These are phyloP conservation scores for Dujonia santamariae DNA, from an alignment of 1,139 yeast genomes.

Conservation along the genomic window DNA sequence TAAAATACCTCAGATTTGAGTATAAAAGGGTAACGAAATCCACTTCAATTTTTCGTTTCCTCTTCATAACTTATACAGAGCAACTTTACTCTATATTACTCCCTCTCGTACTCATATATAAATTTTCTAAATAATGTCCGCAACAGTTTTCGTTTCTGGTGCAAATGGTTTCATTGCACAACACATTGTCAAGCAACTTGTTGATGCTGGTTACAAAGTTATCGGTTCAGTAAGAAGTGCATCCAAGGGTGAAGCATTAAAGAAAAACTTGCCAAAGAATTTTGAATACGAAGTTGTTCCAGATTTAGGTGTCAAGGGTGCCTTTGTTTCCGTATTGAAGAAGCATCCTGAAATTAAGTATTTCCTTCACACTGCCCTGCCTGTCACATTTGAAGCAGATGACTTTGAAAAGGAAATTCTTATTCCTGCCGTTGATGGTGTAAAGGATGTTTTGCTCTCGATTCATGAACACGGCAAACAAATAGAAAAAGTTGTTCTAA, in stretches of 20 bases:
- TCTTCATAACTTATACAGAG: no score
- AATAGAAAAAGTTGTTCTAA: conserved; percentile 25
- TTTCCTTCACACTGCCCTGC: conserved; percentile 61
- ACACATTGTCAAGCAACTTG: conserved; percentile 21
- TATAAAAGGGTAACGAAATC: no score
- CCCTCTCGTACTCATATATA: no score
- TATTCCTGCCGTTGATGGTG: conserved; percentile 50
- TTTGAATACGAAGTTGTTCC: conserved; percentile 46
- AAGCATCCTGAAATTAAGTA: conserved; percentile 46
- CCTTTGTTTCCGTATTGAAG: conserved; percentile 50
- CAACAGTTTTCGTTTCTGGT: conserved; percentile 19
- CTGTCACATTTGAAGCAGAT: conserved; percentile 33
- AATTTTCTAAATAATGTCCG: background rate
- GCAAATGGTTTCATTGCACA: conserved; percentile 25
- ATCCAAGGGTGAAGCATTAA: conserved; percentile 20
- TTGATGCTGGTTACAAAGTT: conserved; percentile 24
- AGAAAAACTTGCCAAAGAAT: conserved; percentile 12
- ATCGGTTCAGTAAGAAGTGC: conserved; percentile 35
- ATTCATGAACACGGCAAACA: conserved; percentile 21
- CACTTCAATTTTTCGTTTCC: no score
- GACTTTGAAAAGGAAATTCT: conserved; percentile 38
- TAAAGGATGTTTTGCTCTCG: conserved; percentile 22
- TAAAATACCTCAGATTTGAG: no score
- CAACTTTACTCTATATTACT: no score
- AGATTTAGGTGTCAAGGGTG: conserved; percentile 46